Percentiles rank a stretch among this genome's conserved stretches.
phyloP scores from a whole-genome alignment of 148 eudicot species.

The Euryodendron excelsum region DNA sequence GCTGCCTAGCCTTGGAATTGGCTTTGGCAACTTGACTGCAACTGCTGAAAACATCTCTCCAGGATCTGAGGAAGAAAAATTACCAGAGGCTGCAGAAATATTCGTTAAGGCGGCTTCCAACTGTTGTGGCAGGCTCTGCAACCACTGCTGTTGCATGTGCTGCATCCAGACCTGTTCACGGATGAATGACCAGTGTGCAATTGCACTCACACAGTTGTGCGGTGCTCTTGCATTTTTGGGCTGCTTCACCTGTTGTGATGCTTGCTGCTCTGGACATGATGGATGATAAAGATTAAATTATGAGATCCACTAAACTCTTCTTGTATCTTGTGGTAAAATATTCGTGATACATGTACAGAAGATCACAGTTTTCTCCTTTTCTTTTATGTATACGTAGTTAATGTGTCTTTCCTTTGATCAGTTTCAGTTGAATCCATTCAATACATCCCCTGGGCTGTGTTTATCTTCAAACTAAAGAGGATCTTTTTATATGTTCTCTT shows the following conservation, averaged over 20 bases:
- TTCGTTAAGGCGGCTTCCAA: slow-evolving; percentile 68
- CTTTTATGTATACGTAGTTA: background rate
- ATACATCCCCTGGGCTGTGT: too few relatives aligned
- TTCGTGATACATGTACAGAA: background rate
- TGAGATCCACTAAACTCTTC: background rate
- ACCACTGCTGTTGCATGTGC: slow-evolving; percentile 81
- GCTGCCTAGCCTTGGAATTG: slow-evolving; percentile 47
- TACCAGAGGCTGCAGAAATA: slow-evolving; percentile 68
- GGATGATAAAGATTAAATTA: background rate
- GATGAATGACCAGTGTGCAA: slow-evolving; percentile 71
- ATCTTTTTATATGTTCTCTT: too few relatives aligned
- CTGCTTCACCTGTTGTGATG: slow-evolving; percentile 57
- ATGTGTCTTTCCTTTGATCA: background rate
- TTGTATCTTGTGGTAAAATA: background rate
- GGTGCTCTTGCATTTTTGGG: slow-evolving; percentile 69
- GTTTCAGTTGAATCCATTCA: too few relatives aligned
- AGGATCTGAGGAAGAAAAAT: slow-evolving; percentile 47
- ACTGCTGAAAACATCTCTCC: slow-evolving; percentile 71
- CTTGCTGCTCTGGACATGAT: slow-evolving; percentile 55
- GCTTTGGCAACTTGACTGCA: slow-evolving; percentile 79
- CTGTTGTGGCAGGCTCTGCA: slow-evolving; percentile 57
- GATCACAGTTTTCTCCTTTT: background rate
- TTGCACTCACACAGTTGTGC: slow-evolving; percentile 62
- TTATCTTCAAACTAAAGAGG: background rate
- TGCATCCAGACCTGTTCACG: slow-evolving; percentile 60